phyloP scores from a whole-genome alignment of 106 monocot genomes.

The Chionographis japonica region DNA sequence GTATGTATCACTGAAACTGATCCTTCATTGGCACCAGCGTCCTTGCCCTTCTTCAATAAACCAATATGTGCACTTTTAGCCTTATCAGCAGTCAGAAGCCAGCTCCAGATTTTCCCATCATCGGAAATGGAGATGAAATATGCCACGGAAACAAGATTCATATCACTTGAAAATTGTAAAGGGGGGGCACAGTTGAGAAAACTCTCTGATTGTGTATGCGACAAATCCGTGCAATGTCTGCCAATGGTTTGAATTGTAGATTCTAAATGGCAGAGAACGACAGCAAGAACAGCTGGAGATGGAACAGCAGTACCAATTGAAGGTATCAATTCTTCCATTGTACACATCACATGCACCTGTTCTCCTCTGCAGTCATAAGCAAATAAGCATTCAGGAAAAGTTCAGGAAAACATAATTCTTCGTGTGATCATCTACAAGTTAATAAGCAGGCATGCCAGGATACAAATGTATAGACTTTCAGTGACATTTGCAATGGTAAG shows the following conservation, averaged over 20 bases:
- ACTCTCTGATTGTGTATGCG: conserved; percentile 15
- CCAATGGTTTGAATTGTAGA: conserved; percentile 55
- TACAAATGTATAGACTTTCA: too few relatives aligned
- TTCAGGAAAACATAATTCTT: not conserved
- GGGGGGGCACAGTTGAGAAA: conserved; percentile 12
- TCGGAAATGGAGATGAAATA: conserved; percentile 77
- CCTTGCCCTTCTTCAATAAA: conserved; percentile 7
- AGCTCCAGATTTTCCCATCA: conserved; percentile 95
- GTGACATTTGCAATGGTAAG: too few relatives aligned
- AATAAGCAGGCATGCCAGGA: too few relatives aligned
- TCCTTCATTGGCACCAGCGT: conserved; percentile 20
- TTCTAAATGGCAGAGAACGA: conserved; percentile 63
- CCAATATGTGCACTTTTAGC: conserved; percentile 7
- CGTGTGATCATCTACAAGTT: too few relatives aligned
- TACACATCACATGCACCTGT: conserved; percentile 62
- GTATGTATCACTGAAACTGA: conserved; percentile 10
- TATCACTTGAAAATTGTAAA: conserved; percentile 13
- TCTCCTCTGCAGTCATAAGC: conserved; percentile 56
- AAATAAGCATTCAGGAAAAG: not conserved
- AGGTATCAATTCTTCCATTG: conserved; percentile 86
- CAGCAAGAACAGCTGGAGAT: conserved; percentile 75
- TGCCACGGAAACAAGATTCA: conserved; percentile 25
- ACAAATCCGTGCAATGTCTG: conserved; percentile 29
- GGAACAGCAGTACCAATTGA: conserved; percentile 86
- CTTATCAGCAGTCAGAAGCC: conserved; percentile 63